Conservation (phyloP, 352 stramenopile genomes). For the Phytophthora sansomeana region DNA sequence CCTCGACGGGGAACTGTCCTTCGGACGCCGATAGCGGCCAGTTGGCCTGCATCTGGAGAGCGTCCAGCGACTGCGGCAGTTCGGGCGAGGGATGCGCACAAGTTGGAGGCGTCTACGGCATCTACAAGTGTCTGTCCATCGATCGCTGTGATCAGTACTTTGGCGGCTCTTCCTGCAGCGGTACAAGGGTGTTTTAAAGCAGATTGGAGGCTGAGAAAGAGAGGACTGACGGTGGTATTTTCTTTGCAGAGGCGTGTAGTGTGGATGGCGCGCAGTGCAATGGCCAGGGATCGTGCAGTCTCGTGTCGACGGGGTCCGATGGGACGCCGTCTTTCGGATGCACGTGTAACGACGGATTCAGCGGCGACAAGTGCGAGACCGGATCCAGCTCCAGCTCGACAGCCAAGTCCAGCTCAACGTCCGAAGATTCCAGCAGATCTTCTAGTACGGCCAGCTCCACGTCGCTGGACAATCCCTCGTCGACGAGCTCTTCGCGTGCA, state of each 20-base stretch:
- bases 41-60: slow-evolving; percentile 64
- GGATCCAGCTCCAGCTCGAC: slow-evolving; percentile 22
- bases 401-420: slow-evolving; percentile 13
- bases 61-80: neutral
- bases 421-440: neutral
- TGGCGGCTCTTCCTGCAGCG: slow-evolving; percentile 57
- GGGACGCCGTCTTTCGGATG: slow-evolving; percentile 62
- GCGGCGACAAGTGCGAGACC: slow-evolving; percentile 62
- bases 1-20: slow-evolving; percentile 60
- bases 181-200: slow-evolving; percentile 29
- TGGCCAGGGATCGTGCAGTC: slow-evolving; percentile 66
- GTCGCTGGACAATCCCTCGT: neutral
- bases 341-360: slow-evolving; percentile 73
- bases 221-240: slow-evolving; percentile 7
- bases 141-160: slow-evolving; percentile 81
- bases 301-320: slow-evolving; percentile 32
- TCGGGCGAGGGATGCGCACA: slow-evolving; percentile 19
- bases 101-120: slow-evolving; percentile 27
- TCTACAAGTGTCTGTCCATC: slow-evolving; percentile 87
- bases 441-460: neutral
- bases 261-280: slow-evolving; percentile 69
- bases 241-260: slow-evolving; percentile 43
- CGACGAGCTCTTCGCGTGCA: slow-evolving; percentile 2
- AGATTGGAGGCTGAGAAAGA: neutral
- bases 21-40: slow-evolving; percentile 63